Conservation (phyloP, 1,284 basidiomycete species). For the Puccinia sorghi region DNA sequence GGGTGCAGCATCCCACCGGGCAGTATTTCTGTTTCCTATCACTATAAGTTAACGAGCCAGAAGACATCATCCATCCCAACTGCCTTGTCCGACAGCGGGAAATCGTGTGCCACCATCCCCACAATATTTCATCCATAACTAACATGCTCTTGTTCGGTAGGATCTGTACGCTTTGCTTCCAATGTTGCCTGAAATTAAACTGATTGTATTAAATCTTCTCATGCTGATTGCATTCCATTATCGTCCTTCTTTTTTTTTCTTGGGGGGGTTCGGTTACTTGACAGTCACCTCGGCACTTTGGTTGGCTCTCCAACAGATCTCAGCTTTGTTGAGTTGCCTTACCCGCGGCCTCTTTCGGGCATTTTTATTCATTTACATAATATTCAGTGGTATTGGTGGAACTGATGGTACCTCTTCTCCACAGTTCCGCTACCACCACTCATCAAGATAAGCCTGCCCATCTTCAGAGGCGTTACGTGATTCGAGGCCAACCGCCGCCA, state of each 20-base stretch:
- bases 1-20: background rate
- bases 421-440: background rate
- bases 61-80: background rate
- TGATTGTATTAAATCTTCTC: background rate
- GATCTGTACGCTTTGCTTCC: background rate
- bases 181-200: too few relatives aligned
- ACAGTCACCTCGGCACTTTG: background rate
- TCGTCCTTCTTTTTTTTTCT: background rate
- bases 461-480: slow-evolving; percentile 19
- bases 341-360: background rate
- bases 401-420: background rate
- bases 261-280: too few relatives aligned
- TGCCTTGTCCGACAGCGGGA: background rate
- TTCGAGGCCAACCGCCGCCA: slow-evolving; percentile 38
- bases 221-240: background rate
- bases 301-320: background rate
- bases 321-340: background rate
- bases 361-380: too few relatives aligned
- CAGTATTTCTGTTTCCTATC: too few relatives aligned
- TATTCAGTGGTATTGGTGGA: background rate
- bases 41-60: background rate
- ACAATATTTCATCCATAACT: background rate
- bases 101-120: background rate
- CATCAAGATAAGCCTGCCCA: background rate
- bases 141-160: slow-evolving; percentile 5